A percentile compares a stretch with the other conserved stretches of the same genome.
Evolutionary conservation across 768 basidiomycete species (phyloP).

Genomic region (Lentinula sp.): DNA sequence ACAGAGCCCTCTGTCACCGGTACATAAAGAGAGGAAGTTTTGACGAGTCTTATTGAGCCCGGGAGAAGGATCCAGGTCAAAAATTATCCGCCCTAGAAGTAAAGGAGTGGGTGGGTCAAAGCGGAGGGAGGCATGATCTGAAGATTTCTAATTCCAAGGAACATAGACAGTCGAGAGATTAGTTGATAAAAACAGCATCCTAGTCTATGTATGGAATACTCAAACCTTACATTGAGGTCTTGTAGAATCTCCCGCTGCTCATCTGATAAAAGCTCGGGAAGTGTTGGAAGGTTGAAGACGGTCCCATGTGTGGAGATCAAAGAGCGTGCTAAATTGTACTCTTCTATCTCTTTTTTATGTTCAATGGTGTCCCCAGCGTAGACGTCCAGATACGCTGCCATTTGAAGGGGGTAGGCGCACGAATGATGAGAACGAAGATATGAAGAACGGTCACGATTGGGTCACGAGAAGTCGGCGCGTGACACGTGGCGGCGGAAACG

Average conservation of each 20-base stretch:
- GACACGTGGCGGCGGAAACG: no score
- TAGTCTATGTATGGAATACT: conserved; percentile 8
- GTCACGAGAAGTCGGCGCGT: background rate
- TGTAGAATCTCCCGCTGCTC: conserved; percentile 35
- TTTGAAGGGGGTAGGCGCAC: background rate
- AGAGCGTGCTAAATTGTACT: conserved; percentile 24
- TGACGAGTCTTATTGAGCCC: conserved; percentile 38
- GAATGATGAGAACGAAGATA: background rate
- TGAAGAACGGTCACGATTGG: background rate
- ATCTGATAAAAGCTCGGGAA: conserved; percentile 30
- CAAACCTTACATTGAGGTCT: conserved; percentile 24
- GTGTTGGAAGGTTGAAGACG: conserved; percentile 36
- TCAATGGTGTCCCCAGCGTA: conserved; percentile 29
- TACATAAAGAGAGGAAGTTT: conserved; percentile 45
- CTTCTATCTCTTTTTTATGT: conserved; percentile 16
- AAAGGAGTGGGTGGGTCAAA: conserved; percentile 31
- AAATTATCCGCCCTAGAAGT: conserved; percentile 32
- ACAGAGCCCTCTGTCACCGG: conserved; percentile 35
- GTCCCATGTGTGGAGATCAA: conserved; percentile 29
- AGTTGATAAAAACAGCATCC: conserved; percentile 3
- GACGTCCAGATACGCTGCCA: conserved; percentile 32
- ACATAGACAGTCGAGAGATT: background rate
- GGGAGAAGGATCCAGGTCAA: conserved; percentile 29
- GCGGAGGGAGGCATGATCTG: conserved; percentile 19
- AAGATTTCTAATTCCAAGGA: conserved; percentile 17